Evolutionary conservation across 768 basidiomycete species (phyloP).

Genomic region (Pleurotus citrinopileatus): DNA sequence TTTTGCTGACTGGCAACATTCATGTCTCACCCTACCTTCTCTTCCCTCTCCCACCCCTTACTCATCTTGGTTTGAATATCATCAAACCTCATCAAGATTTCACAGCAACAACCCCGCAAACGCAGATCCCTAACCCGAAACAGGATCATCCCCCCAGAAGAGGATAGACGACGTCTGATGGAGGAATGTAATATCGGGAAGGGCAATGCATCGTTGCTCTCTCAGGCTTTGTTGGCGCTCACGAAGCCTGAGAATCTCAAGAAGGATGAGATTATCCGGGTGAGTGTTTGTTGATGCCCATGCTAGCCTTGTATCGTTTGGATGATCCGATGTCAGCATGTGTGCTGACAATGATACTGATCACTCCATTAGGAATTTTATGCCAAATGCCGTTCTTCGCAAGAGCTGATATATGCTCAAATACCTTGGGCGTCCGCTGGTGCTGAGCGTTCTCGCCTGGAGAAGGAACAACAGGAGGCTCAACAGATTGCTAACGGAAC

Average conservation of each 20-base stretch:
- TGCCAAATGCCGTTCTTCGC: constrained; percentile 71
- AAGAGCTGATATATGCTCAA: constrained; percentile 82
- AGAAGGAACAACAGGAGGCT: constrained; percentile 21
- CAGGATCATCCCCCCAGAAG: constrained; percentile 65
- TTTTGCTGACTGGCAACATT: background rate
- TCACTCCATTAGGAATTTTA: constrained; percentile 75
- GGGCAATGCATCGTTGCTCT: constrained; percentile 75
- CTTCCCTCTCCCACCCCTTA: background rate
- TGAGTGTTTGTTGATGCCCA: constrained; percentile 25
- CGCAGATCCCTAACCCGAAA: constrained; percentile 36
- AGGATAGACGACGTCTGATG: constrained; percentile 79
- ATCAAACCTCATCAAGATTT: background rate
- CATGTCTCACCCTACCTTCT: no score
- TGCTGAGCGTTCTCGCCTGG: constrained; percentile 65
- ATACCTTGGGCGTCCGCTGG: constrained; percentile 89
- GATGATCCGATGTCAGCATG: background rate
- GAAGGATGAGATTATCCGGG: constrained; percentile 65
- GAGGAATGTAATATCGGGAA: constrained; percentile 84
- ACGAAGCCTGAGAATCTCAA: constrained; percentile 71
- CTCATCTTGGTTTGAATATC: background rate
- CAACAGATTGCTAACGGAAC: constrained; percentile 16
- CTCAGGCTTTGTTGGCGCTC: constrained; percentile 59
- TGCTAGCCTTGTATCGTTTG: background rate
- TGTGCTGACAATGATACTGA: constrained; percentile 5
- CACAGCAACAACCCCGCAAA: constrained; percentile 25